phyloP scores from a whole-genome alignment of 2,329 filamentous ascomycete genomes.

The Fusarium euwallaceae region DNA sequence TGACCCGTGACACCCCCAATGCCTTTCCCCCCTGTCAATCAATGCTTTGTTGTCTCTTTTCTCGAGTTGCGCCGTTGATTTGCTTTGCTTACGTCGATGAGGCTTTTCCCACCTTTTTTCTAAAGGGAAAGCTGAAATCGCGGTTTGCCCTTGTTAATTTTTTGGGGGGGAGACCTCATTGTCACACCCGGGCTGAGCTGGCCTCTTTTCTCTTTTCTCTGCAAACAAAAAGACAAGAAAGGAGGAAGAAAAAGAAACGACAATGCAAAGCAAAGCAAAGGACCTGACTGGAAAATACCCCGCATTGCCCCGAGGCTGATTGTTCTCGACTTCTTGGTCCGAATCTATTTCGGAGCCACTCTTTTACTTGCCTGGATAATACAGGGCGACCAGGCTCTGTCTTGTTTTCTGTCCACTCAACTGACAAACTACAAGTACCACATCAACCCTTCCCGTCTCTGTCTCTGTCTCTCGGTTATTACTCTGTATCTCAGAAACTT shows the following conservation, averaged over 20 bases:
- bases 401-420: neutral
- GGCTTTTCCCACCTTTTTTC: neutral
- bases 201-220: conserved; percentile 24
- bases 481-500: too few species aligned
- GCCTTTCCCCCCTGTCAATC: neutral
- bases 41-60: neutral
- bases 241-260: neutral
- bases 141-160: neutral
- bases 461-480: neutral
- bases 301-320: conserved; percentile 19
- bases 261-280: neutral
- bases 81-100: neutral
- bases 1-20: neutral
- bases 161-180: neutral
- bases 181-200: neutral
- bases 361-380: neutral
- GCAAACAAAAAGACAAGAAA: neutral
- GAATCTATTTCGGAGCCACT: neutral
- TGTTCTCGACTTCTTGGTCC: conserved; percentile 9
- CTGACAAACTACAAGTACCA: neutral
- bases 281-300: conserved; percentile 7
- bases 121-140: neutral
- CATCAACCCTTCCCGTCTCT: neutral
- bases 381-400: neutral
- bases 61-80: neutral